Evolutionary conservation across 148 eudicot genomes (phyloP).

Genomic region (Rhododendron kiyosumense): DNA sequence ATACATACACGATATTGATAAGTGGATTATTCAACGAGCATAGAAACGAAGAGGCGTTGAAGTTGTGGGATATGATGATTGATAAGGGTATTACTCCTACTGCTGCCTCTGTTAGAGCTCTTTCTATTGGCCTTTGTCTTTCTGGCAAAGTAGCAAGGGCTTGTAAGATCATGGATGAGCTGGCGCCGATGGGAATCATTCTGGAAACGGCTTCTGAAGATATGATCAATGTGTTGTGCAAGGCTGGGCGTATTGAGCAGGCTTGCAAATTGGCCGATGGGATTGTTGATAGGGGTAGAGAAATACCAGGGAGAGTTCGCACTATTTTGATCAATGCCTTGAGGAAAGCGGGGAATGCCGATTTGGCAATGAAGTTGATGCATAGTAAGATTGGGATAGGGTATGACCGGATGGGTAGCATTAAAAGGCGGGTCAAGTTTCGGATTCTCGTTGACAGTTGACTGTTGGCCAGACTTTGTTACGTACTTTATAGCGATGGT

Average conservation of each 20-base stretch:
- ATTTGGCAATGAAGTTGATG: slow-evolving; percentile 87
- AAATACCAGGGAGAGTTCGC: slow-evolving; percentile 89
- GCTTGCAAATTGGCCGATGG: slow-evolving; percentile 98
- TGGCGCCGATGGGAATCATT: slow-evolving; percentile 92
- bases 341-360: slow-evolving; percentile 84
- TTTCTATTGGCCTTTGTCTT: slow-evolving; percentile 84
- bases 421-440: slow-evolving; percentile 81
- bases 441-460: slow-evolving; percentile 50
- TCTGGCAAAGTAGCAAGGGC: slow-evolving; percentile 90
- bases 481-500: background rate
- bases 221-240: slow-evolving; percentile 82
- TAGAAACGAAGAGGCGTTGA: slow-evolving; percentile 85
- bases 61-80: slow-evolving; percentile 86
- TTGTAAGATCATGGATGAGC: slow-evolving; percentile 81
- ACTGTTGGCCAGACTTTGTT: background rate
- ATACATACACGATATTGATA: slow-evolving; percentile 84
- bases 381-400: slow-evolving; percentile 97
- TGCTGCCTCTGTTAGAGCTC: slow-evolving; percentile 79
- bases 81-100: slow-evolving; percentile 90
- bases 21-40: slow-evolving; percentile 63
- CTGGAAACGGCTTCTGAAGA: slow-evolving; percentile 85
- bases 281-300: slow-evolving; percentile 81
- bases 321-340: slow-evolving; percentile 80
- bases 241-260: slow-evolving; percentile 76
- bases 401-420: slow-evolving; percentile 78